These are phyloP conservation scores for Cutaneotrichosporon sp. DNA, from an alignment of 1,284 basidiomycete genomes.

Conservation along the genomic window DNA sequence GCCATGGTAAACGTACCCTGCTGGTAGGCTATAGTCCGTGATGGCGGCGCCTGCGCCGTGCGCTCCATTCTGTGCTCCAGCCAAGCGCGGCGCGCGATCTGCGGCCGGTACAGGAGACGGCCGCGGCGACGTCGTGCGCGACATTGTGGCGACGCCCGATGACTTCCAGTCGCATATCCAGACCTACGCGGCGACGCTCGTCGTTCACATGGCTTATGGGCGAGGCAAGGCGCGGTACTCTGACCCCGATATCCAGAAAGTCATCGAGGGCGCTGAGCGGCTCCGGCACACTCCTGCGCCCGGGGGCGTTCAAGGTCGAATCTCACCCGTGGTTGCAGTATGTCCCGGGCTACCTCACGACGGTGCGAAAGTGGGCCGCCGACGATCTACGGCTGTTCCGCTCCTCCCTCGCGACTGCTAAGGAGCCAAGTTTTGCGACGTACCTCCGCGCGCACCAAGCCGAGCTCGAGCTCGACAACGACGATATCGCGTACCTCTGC, in stretches of 20 bases:
- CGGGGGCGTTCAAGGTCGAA: constrained; percentile 59
- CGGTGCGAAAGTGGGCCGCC: constrained; percentile 53
- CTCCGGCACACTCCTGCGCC: constrained; percentile 54
- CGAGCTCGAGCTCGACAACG: constrained; percentile 4
- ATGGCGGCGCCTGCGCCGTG: constrained; percentile 44
- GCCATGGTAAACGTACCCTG: constrained; percentile 7
- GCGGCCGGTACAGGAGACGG: constrained; percentile 51
- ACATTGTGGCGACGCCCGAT: constrained; percentile 55
- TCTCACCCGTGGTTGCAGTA: constrained; percentile 55
- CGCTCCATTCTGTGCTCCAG: constrained; percentile 56
- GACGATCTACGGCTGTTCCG: constrained; percentile 59
- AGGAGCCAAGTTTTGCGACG: constrained; percentile 18
- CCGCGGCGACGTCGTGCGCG: constrained; percentile 54
- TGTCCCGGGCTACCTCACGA: constrained; percentile 57
- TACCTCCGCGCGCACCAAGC: constrained; percentile 2
- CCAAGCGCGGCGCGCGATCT: constrained; percentile 53
- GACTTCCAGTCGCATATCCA: constrained; percentile 53
- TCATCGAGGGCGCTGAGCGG: constrained; percentile 53
- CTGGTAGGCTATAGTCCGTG: constrained; percentile 7
- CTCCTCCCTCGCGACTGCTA: constrained; percentile 52
- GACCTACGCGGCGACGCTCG: constrained; percentile 61
- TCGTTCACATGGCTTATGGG: constrained; percentile 63
- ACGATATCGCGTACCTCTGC: constrained; percentile 21
- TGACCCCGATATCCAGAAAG: constrained; percentile 57
- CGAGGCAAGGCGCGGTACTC: constrained; percentile 53